Conservation (phyloP, 2,329 filamentous ascomycete genomes). For the Penicillium thymicola region DNA sequence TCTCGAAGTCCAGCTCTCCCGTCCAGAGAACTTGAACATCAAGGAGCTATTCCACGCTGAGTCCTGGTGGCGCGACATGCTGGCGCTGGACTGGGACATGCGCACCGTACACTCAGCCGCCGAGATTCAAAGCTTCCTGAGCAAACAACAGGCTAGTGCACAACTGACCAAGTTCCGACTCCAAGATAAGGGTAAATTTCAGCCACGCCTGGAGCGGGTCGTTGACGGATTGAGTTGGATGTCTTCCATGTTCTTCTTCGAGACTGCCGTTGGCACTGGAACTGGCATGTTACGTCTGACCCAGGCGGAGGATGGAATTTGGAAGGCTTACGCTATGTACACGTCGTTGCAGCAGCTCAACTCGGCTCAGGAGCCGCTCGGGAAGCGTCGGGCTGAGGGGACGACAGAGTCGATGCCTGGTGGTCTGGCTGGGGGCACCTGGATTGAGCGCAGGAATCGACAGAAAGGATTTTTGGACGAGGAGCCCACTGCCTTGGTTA, state of each 20-base stretch:
- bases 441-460: constrained; percentile 35
- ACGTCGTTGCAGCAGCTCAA: constrained; percentile 39
- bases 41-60: constrained; percentile 34
- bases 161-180: constrained; percentile 31
- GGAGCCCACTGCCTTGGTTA: constrained; percentile 41
- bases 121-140: constrained; percentile 33
- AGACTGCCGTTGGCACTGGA: constrained; percentile 37
- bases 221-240: constrained; percentile 35
- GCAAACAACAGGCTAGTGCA: constrained; percentile 23
- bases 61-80: constrained; percentile 44
- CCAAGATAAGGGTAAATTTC: constrained; percentile 33
- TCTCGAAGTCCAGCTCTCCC: constrained; percentile 25
- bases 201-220: constrained; percentile 28
- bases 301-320: constrained; percentile 25
- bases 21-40: constrained; percentile 16
- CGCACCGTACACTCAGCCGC: constrained; percentile 33
- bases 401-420: constrained; percentile 36
- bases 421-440: constrained; percentile 33
- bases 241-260: constrained; percentile 41
- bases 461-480: constrained; percentile 34
- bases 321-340: constrained; percentile 42
- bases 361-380: constrained; percentile 33
- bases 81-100: constrained; percentile 42
- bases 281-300: constrained; percentile 38
- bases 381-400: constrained; percentile 31